These are phyloP conservation scores for Herpetomonas tarakana DNA, from an alignment of 208 protist species.

Conservation along the genomic window DNA sequence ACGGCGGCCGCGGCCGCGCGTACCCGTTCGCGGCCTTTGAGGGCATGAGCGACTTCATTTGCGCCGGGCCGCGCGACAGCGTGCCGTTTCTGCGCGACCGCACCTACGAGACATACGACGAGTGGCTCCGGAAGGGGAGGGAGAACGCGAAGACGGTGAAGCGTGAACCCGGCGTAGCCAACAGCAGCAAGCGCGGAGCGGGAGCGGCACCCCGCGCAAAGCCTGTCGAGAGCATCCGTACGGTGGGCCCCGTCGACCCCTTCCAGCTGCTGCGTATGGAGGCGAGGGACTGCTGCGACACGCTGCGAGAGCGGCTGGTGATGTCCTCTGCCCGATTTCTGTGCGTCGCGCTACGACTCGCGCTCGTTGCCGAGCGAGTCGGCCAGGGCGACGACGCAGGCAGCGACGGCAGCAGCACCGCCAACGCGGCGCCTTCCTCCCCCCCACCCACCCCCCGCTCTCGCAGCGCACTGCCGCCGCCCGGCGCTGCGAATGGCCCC, in stretches of 20 bases:
- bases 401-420: neutral
- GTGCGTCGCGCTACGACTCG: conserved; percentile 18
- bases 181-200: conserved; percentile 11
- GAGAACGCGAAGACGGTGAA: conserved; percentile 9
- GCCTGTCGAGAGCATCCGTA: neutral
- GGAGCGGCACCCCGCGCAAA: conserved; percentile 7
- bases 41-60: conserved; percentile 15
- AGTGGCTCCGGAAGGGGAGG: conserved; percentile 19
- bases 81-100: conserved; percentile 24
- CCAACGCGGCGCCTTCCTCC: neutral
- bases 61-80: conserved; percentile 17
- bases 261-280: conserved; percentile 9
- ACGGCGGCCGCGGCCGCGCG: neutral
- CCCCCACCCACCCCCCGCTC: neutral
- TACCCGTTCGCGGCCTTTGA: neutral
- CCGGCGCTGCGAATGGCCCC: conserved; percentile 7
- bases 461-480: neutral
- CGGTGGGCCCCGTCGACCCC: neutral
- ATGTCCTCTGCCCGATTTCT: conserved; percentile 23
- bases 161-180: neutral
- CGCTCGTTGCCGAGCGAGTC: conserved; percentile 1
- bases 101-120: conserved; percentile 29
- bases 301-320: conserved; percentile 26
- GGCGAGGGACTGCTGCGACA: conserved; percentile 15
- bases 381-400: neutral